These are phyloP conservation scores for Solanum bulbocastanum DNA, from an alignment of 257 asterid species.

Conservation along the genomic window DNA sequence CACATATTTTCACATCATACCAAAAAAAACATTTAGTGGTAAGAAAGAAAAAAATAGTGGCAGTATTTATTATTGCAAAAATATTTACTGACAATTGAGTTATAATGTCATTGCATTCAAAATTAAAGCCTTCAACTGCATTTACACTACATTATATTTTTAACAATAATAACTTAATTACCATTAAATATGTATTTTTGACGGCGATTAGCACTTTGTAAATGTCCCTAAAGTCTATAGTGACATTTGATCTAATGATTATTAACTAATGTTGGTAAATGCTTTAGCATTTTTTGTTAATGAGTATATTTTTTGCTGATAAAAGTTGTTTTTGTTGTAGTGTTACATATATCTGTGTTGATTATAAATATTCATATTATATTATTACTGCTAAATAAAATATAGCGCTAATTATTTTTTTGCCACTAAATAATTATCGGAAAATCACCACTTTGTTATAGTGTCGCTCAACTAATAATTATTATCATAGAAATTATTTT, in stretches of 20 bases:
- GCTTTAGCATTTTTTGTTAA: no score
- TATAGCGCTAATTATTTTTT: no score
- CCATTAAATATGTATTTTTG: no score
- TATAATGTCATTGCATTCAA: rapidly evolving
- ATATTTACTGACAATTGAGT: rapidly evolving
- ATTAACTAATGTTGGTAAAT: no score
- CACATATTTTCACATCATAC: neutral
- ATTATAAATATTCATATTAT: no score
- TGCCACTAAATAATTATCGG: no score
- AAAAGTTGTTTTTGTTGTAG: no score
- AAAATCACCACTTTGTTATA: no score
- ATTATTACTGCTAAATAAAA: no score
- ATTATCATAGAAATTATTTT: neutral
- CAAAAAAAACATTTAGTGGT: no score
- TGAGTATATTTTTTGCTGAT: no score
- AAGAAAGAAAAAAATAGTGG: no score
- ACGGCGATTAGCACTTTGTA: neutral
- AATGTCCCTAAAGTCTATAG: neutral
- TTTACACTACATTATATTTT: neutral
- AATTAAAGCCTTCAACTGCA: neutral
- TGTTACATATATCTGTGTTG: neutral
- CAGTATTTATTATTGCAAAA: neutral
- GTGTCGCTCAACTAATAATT: neutral
- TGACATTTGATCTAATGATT: rapidly evolving
- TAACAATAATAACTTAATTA: rapidly evolving